phyloP scores from a whole-genome alignment of 495 filamentous ascomycete genomes.

The Xylaria cubensis region DNA sequence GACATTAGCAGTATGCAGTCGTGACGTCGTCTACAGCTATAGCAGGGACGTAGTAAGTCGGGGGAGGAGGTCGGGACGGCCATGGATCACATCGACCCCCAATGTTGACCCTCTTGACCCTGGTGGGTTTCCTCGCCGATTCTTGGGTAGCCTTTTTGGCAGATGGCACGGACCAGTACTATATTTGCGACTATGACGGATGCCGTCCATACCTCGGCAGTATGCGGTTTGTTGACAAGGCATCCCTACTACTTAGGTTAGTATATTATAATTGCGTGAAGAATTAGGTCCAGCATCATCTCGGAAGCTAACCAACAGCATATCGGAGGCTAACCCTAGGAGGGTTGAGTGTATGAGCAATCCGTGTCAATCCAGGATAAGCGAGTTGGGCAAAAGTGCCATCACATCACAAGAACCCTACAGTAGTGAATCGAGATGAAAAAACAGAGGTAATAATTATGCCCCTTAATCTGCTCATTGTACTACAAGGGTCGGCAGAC shows the following conservation, averaged over 20 bases:
- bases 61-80: background rate
- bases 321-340: background rate
- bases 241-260: background rate
- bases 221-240: background rate
- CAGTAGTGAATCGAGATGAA: background rate
- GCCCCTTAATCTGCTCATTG: background rate
- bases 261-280: background rate
- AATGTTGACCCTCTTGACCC: background rate
- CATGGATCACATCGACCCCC: background rate
- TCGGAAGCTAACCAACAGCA: background rate
- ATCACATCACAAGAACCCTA: background rate
- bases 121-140: background rate
- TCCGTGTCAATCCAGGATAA: background rate
- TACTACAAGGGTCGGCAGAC: background rate
- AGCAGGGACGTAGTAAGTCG: background rate
- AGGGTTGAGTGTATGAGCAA: background rate
- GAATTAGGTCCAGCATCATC: background rate
- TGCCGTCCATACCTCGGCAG: no score
- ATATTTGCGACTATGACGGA: background rate
- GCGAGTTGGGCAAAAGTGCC: conserved; percentile 19
- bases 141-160: background rate
- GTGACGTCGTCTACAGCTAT: background rate
- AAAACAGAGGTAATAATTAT: background rate
- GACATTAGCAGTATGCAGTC: background rate
- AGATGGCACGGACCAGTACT: background rate